phyloP scores from a whole-genome alignment of 2,329 filamentous ascomycete genomes.

The Exophiala calicioides region DNA sequence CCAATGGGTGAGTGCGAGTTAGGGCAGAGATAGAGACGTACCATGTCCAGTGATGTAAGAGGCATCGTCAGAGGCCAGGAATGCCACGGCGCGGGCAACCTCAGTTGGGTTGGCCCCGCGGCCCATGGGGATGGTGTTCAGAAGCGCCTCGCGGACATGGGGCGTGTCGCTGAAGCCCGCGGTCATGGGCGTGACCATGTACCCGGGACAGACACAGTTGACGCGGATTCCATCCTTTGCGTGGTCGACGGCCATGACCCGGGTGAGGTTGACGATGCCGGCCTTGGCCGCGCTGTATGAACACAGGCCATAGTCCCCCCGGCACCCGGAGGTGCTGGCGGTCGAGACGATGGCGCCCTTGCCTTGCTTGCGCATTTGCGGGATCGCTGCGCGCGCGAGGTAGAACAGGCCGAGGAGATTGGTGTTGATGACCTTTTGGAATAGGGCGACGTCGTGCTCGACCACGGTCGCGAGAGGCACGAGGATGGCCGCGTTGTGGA shows the following conservation, averaged over 20 bases:
- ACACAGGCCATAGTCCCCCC: slow-evolving; percentile 7
- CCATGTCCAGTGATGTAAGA: background rate
- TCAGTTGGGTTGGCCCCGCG: slow-evolving; percentile 34
- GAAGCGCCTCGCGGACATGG: too few relatives aligned
- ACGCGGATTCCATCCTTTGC: slow-evolving; percentile 42
- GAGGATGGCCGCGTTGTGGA: slow-evolving; percentile 89
- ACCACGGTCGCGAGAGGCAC: background rate
- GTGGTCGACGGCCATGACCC: slow-evolving; percentile 45
- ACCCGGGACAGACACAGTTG: slow-evolving; percentile 46
- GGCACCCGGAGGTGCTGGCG: slow-evolving; percentile 5
- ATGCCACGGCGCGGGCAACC: slow-evolving; percentile 34
- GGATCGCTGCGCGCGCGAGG: slow-evolving; percentile 52
- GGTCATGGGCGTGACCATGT: slow-evolving; percentile 40
- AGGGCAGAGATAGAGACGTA: too few relatives aligned
- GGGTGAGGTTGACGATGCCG: slow-evolving; percentile 48
- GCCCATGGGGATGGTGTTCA: slow-evolving; percentile 20
- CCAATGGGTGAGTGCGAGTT: too few relatives aligned
- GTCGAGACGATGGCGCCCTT: slow-evolving; percentile 46
- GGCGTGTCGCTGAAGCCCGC: too few relatives aligned
- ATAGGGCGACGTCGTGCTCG: slow-evolving; percentile 85
- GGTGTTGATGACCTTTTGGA: slow-evolving; percentile 79
- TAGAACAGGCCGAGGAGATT: slow-evolving; percentile 10
- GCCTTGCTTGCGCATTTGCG: slow-evolving; percentile 89
- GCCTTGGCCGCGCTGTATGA: slow-evolving; percentile 51
- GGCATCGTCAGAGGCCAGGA: slow-evolving; percentile 19